Base-by-base conservation (phyloP, 176 grass and related monocot species). In the barley (Hordeum vulgare) region DNA sequence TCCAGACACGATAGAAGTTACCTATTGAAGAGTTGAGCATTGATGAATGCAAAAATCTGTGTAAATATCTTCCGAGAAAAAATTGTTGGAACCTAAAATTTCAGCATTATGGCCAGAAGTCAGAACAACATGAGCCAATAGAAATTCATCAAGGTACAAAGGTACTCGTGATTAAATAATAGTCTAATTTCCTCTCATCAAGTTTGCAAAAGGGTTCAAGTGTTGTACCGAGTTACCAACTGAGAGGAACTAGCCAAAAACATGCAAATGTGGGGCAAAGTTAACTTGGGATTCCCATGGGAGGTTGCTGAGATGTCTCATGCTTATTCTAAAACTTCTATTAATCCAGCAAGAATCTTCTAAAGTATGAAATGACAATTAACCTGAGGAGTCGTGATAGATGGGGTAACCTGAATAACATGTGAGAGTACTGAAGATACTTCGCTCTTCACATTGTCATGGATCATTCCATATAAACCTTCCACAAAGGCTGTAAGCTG, bases 21-120 rank as follows among this genome's bases (percentile, higher is more conserved):
- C 96, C 93, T 98, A 83, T 98, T 98, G 61, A 98, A 95, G 40
- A 98, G 91, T 78, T 94, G 96, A 89, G 90, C 85, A 33, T 98
- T 95, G 65, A 98, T 91, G 81, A 88, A 98, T 67, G 90, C 90
- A 85, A 93, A 95, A 57, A 91, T 85, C 65, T 93, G 93, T 61
- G 61, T 89, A 86, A 95, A 80, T 41, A 98, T 86, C 77, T 95
- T 95, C 74, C 86, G 83, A 80, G 83, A 42, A 78, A 98, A 72
- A 80, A 95, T 80, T 58, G 71, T 79, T 13, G 93, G 93, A n/a
- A 98, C 93, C 96, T 98, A 79, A 74, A 89, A 81, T 90, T 35
- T 64, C 12, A 80, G 63, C 25, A 78, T 71, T 4, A 68, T 78
- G 26, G 70, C 69, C 13, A 84, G 13, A 82, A 78, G 66, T 79